Conservation (phyloP, 441 rosid species). For the Syzygium syzygioides region DNA sequence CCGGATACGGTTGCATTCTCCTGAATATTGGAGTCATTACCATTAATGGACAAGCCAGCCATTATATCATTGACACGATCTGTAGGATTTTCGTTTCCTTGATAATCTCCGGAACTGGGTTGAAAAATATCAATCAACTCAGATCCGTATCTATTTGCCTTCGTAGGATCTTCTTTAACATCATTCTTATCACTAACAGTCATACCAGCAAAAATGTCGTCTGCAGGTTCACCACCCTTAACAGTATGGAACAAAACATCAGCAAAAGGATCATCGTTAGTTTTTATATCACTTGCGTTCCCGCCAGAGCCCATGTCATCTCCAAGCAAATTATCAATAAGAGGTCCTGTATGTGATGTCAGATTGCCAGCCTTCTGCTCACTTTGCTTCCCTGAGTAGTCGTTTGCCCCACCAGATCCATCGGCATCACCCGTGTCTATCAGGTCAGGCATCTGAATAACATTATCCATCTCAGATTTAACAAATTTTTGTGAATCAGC, state of each 20-base stretch:
- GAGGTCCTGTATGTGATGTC: slow-evolving; percentile 35
- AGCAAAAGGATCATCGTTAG: slow-evolving; percentile 77
- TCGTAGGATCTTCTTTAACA: slow-evolving; percentile 24
- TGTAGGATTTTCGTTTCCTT: slow-evolving; percentile 32
- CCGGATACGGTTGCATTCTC: slow-evolving; percentile 34
- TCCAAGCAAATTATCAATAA: slow-evolving; percentile 76
- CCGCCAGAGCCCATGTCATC: slow-evolving; percentile 31
- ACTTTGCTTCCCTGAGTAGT: slow-evolving; percentile 27
- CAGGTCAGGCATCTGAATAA: slow-evolving; percentile 71
- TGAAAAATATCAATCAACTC: slow-evolving; percentile 74
- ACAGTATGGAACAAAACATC: slow-evolving; percentile 73
- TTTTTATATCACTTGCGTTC: slow-evolving; percentile 35
- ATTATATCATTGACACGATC: slow-evolving; percentile 49
- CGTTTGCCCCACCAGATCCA: slow-evolving; percentile 37
- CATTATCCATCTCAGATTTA: slow-evolving; percentile 33
- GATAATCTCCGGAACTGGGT: slow-evolving; percentile 27
- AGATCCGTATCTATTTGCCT: slow-evolving; percentile 21
- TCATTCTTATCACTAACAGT: slow-evolving; percentile 42
- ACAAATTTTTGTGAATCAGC: slow-evolving; percentile 37
- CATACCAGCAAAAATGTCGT: slow-evolving; percentile 86
- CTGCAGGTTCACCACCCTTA: slow-evolving; percentile 38
- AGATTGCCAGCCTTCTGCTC: slow-evolving; percentile 30
- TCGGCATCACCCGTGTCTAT: slow-evolving; percentile 73
- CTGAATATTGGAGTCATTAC: slow-evolving; percentile 28
- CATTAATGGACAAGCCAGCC: slow-evolving; percentile 61